A percentile compares a stretch with the other conserved stretches of the same genome.
phyloP scores from a whole-genome alignment of 805 yeast species.

The Saturnispora ahearnii region DNA sequence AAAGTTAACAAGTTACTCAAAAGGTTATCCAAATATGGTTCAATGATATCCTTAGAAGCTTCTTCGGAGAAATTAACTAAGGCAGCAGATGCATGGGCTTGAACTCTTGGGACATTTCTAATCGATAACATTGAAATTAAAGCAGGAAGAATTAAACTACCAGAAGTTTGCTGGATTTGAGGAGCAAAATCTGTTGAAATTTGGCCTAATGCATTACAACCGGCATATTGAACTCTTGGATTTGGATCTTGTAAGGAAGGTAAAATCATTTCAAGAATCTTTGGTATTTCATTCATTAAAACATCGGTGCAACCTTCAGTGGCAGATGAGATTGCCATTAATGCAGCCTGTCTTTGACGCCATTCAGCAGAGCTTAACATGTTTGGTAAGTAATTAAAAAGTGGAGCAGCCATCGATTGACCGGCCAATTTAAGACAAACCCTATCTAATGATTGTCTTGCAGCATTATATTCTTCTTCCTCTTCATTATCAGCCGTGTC shows the following conservation, averaged over 20 bases:
- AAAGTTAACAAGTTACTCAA: slow-evolving; percentile 65
- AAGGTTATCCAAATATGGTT: slow-evolving; percentile 84
- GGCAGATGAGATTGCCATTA: slow-evolving; percentile 93
- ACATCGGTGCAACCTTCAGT: slow-evolving; percentile 96
- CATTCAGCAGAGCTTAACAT: slow-evolving; percentile 72
- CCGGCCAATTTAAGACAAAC: slow-evolving; percentile 80
- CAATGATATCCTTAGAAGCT: slow-evolving; percentile 77
- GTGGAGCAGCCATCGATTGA: slow-evolving; percentile 69
- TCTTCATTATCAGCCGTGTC: slow-evolving; percentile 62
- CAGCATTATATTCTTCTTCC: slow-evolving; percentile 84
- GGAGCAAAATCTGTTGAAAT: slow-evolving; percentile 95
- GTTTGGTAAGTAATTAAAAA: slow-evolving; percentile 77
- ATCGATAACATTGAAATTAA: slow-evolving; percentile 70
- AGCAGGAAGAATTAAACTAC: slow-evolving; percentile 76
- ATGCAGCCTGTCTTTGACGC: slow-evolving; percentile 94
- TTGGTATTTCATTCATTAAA: slow-evolving; percentile 70
- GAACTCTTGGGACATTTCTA: slow-evolving; percentile 80
- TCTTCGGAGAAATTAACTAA: slow-evolving; percentile 91
- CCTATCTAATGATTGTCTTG: slow-evolving; percentile 91
- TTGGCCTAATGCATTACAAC: slow-evolving; percentile 95
- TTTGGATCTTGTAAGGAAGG: slow-evolving; percentile 83
- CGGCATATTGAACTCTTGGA: slow-evolving; percentile 93
- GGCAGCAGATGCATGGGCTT: slow-evolving; percentile 98
- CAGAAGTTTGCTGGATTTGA: slow-evolving; percentile 71
- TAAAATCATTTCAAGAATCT: slow-evolving; percentile 71